Evolutionary conservation across 139 green algal species (phyloP).

Genomic region (Axilococcus clingmanii): DNA sequence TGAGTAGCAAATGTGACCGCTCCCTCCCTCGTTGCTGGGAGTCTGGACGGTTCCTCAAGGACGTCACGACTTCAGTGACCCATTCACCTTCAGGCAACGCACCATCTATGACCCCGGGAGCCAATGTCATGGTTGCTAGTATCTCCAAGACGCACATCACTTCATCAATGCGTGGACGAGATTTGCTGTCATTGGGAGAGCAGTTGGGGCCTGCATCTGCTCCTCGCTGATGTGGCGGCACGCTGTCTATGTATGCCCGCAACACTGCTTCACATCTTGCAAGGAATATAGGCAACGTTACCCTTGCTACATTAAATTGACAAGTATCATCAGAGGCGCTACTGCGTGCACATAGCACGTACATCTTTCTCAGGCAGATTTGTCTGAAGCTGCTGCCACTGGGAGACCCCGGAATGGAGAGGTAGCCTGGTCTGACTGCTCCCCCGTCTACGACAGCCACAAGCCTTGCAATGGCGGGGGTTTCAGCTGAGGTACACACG

Average conservation of each 20-base stretch:
- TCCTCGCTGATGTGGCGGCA: too few relatives aligned
- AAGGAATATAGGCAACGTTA: slow-evolving; percentile 64
- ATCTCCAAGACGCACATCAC: slow-evolving; percentile 41
- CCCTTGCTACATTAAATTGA: slow-evolving; percentile 42
- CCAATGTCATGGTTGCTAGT: slow-evolving; percentile 31
- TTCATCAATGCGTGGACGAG: slow-evolving; percentile 22
- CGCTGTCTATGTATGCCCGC: slow-evolving; percentile 3
- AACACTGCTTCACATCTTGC: slow-evolving; percentile 45
- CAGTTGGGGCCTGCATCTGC: not conserved
- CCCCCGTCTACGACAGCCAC: slow-evolving; percentile 55
- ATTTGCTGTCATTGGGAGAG: too few relatives aligned
- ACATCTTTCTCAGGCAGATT: slow-evolving; percentile 73
- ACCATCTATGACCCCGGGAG: slow-evolving; percentile 29
- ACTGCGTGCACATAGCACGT: slow-evolving; percentile 68
- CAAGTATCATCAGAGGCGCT: slow-evolving; percentile 27
- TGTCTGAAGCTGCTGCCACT: slow-evolving; percentile 51
- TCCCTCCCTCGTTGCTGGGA: slow-evolving; percentile 15
- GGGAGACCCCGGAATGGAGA: slow-evolving; percentile 16
- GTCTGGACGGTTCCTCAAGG: slow-evolving; percentile 11
- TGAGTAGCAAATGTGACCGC: slow-evolving; percentile 40
- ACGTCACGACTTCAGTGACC: slow-evolving; percentile 3
- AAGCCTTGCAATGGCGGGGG: slow-evolving; percentile 36
- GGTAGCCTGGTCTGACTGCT: slow-evolving; percentile 7
- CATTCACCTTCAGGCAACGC: slow-evolving; percentile 5
- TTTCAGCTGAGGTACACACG: slow-evolving; percentile 25